These are phyloP conservation scores for Carex scoparia DNA, from an alignment of 176 grass and related monocot genomes.

Conservation along the genomic window DNA sequence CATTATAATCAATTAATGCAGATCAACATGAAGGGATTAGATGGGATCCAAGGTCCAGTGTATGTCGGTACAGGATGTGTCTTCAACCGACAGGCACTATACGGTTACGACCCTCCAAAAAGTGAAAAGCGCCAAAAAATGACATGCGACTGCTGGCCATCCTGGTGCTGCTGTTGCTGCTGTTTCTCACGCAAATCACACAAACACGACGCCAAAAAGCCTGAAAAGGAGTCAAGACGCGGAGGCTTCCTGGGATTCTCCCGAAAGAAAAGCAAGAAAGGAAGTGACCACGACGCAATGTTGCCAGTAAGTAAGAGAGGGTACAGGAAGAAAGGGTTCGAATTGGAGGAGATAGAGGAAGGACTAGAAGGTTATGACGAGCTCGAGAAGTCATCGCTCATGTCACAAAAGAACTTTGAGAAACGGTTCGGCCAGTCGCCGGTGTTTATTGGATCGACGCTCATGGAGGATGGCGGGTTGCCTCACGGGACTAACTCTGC, in stretches of 20 bases:
- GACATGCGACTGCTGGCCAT: constrained; percentile 98
- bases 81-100: constrained; percentile 86
- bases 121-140: constrained; percentile 80
- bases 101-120: constrained; percentile 83
- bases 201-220: constrained; percentile 36
- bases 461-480: constrained; percentile 79
- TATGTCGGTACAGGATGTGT: constrained; percentile 82
- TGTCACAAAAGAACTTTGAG: constrained; percentile 99
- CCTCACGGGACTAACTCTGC: constrained; percentile 57
- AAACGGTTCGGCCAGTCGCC: constrained; percentile 91
- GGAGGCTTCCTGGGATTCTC: constrained; percentile 48
- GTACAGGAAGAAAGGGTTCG: constrained; percentile 71
- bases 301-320: constrained; percentile 43
- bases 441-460: constrained; percentile 92
- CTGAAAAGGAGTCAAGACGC: constrained; percentile 34
- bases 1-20: constrained; percentile 20
- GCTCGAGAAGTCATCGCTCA: constrained; percentile 79
- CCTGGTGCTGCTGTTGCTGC: constrained; percentile 89
- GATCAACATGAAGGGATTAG: constrained; percentile 99
- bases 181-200: constrained; percentile 58
- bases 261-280: constrained; percentile 72
- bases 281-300: constrained; percentile 35
- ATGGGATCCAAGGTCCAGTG: constrained; percentile 86
- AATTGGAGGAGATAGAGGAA: constrained; percentile 99
- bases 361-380: constrained; percentile 89